Percentiles rank a stretch among this genome's conserved stretches.
phyloP scores from a whole-genome alignment of 495 filamentous ascomycete species.

The Penicillium psychrofluorescens region DNA sequence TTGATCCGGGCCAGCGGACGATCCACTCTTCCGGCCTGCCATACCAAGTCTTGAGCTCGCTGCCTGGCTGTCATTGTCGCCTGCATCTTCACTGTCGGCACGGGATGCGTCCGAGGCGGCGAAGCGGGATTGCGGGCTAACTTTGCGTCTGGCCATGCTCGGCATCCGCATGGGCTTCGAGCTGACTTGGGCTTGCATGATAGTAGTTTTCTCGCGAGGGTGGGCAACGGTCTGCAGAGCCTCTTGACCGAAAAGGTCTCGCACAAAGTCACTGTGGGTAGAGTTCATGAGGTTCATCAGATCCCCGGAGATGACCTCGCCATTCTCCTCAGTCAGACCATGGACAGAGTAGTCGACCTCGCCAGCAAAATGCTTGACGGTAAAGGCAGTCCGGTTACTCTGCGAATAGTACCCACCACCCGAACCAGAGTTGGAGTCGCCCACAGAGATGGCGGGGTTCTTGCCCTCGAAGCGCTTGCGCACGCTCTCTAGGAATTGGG shows the following conservation, averaged over 20 bases:
- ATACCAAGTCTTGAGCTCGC: slow-evolving; percentile 29
- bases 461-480: slow-evolving; percentile 90
- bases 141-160: slow-evolving; percentile 77
- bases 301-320: slow-evolving; percentile 91
- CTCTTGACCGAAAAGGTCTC: slow-evolving; percentile 87
- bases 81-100: slow-evolving; percentile 42
- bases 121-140: slow-evolving; percentile 38
- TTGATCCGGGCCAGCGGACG: slow-evolving; percentile 51
- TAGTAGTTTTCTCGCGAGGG: slow-evolving; percentile 79
- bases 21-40: slow-evolving; percentile 30
- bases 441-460: slow-evolving; percentile 79
- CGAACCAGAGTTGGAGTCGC: slow-evolving; percentile 56
- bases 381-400: slow-evolving; percentile 70
- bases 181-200: slow-evolving; percentile 94
- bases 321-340: slow-evolving; percentile 87
- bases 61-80: slow-evolving; percentile 44
- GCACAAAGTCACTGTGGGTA: slow-evolving; percentile 80
- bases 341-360: slow-evolving; percentile 91
- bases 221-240: slow-evolving; percentile 84
- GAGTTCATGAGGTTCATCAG: slow-evolving; percentile 90
- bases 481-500: slow-evolving; percentile 82
- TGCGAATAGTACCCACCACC: slow-evolving; percentile 79
- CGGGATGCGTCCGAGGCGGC: slow-evolving; percentile 9
- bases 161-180: slow-evolving; percentile 88
- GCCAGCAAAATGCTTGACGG: slow-evolving; percentile 89